phyloP scores from a whole-genome alignment of 2,329 filamentous ascomycete genomes.

The Talaromyces pinophilus region DNA sequence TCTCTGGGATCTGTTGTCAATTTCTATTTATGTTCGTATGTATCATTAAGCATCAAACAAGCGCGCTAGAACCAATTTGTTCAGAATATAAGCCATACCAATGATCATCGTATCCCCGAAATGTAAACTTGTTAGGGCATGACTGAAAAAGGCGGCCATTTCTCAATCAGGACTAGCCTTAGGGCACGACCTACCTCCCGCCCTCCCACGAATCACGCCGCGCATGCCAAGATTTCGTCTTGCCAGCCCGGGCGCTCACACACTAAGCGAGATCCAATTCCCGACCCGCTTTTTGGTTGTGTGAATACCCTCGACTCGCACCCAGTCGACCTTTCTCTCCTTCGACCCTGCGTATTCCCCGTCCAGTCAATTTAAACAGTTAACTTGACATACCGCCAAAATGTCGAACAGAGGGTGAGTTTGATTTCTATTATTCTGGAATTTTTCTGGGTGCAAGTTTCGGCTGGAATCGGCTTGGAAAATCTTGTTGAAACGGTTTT shows the following conservation, averaged over 20 bases:
- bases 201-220: conserved; percentile 29
- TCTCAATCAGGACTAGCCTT: conserved; percentile 35
- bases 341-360: conserved; percentile 26
- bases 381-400: conserved; percentile 46
- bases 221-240: conserved; percentile 46
- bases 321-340: conserved; percentile 20
- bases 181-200: conserved; percentile 33
- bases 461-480: background rate
- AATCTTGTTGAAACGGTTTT: background rate
- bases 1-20: conserved; percentile 22
- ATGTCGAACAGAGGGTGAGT: conserved; percentile 57
- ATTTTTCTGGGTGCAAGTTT: background rate
- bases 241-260: conserved; percentile 25
- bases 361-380: conserved; percentile 38
- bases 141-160: background rate
- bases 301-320: conserved; percentile 30
- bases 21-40: conserved; percentile 22
- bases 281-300: conserved; percentile 30
- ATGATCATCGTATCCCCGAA: background rate
- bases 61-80: background rate
- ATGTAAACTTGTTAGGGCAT: background rate
- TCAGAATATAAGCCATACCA: background rate
- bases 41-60: conserved; percentile 20
- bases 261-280: conserved; percentile 49
- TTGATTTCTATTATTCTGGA: conserved; percentile 22